Base-by-base conservation (phyloP, 306 rosid species). In the Cyamopsis tetragonoloba region DNA sequence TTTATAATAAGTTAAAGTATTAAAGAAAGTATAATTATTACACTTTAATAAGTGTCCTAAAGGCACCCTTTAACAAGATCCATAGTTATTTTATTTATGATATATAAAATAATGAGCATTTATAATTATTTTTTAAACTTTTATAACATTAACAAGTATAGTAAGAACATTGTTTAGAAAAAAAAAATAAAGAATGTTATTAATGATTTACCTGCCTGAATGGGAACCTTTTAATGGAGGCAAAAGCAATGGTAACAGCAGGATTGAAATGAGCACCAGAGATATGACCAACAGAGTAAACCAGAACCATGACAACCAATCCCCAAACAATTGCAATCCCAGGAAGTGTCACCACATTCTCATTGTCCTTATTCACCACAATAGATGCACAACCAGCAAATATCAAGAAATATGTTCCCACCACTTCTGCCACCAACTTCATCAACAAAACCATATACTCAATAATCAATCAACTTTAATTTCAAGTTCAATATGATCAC, bases 181-280 rank as follows among this genome's bases (percentile, higher is more conserved):
- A n/a, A n/a, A n/a, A n/a, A 7, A 11, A 51, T 10, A 24, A 44
- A 6, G 41, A 20, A 6, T 66, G 17, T 47, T 30, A 17, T 43
- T 39, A n/a, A n/a, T n/a, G n/a, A 72, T 9, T 79, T 3, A 90
- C 95, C 96, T 93, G 91, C 66, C 22, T 65, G 66, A 68, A 44
- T 5, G 96, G 92, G 60, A 90, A 90, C 68, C 90, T 83, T 31
- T 43, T 72, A 62, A 79, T 77, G 4, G 76, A 38, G 5, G 99
- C 92, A 44, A 90, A 90, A 37, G 97, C 97, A 70, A 90, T 62
- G 31, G 97, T 93, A 42, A 93, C 92, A 1, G 99, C 96, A 9
- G 97, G 99, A 20, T 90, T 90, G 43, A 93, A 83, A 77, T 93
- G 96, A 17, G 89, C 96, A 31, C 98, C 96, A 3, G 96, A 92